Conservation (phyloP, 2,329 filamentous ascomycete genomes). For the Pseudogymnoascus sp. region DNA sequence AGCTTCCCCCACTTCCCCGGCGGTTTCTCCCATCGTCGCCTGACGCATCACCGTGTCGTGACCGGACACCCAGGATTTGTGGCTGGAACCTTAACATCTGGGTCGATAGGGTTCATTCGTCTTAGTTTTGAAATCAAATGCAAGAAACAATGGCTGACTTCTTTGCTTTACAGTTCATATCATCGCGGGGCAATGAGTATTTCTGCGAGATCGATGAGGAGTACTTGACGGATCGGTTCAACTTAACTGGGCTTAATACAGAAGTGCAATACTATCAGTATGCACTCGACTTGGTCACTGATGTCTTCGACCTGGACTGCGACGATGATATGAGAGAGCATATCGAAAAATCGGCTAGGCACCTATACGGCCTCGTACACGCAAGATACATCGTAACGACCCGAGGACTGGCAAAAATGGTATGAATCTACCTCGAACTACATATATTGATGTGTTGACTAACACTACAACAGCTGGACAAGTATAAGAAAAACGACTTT, state of each 20-base stretch:
- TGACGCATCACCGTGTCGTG: not conserved
- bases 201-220: slow-evolving; percentile 99
- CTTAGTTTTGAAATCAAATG: not conserved
- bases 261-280: slow-evolving; percentile 99
- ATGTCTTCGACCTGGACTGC: slow-evolving; percentile 97
- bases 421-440: slow-evolving; percentile 38
- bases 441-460: slow-evolving; percentile 13
- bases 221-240: slow-evolving; percentile 96
- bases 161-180: slow-evolving; percentile 64
- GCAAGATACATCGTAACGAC: slow-evolving; percentile 96
- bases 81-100: not conserved
- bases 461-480: slow-evolving; percentile 66
- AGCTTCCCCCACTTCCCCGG: not conserved
- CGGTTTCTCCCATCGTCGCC: not conserved
- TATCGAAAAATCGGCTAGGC: slow-evolving; percentile 93
- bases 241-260: slow-evolving; percentile 90
- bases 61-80: not conserved
- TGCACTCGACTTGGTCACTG: slow-evolving; percentile 91
- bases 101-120: not conserved
- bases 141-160: slow-evolving; percentile 1
- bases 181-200: slow-evolving; percentile 94
- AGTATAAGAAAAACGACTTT: slow-evolving; percentile 97
- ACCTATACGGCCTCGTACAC: slow-evolving; percentile 92
- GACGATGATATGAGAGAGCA: slow-evolving; percentile 97
- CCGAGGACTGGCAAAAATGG: slow-evolving; percentile 90